These are phyloP conservation scores for Claviceps sp. DNA, from an alignment of 2,329 filamentous ascomycete genomes.

Conservation along the genomic window DNA sequence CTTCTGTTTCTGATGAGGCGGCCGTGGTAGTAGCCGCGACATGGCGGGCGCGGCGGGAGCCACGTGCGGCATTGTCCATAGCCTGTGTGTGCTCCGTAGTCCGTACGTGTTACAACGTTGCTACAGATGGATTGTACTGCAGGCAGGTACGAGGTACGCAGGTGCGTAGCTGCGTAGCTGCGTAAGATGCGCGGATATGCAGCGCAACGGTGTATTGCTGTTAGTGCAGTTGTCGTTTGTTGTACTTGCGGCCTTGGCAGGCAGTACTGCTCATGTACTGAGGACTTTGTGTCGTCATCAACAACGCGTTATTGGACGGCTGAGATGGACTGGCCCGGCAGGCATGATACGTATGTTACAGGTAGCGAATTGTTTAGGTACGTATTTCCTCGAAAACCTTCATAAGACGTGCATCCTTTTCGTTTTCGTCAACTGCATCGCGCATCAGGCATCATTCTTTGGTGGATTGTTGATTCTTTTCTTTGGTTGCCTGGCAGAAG, in stretches of 20 bases:
- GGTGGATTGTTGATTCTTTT: background rate
- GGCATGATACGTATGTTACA: background rate
- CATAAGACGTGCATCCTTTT: no score
- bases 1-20: background rate
- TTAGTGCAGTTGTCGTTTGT: background rate
- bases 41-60: slow-evolving; percentile 18
- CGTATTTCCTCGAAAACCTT: no score
- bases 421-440: no score
- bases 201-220: background rate
- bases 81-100: background rate
- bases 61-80: slow-evolving; percentile 18
- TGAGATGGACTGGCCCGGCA: background rate
- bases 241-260: background rate
- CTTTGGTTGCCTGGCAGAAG: background rate
- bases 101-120: background rate
- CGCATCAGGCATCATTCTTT: background rate
- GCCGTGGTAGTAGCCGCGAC: slow-evolving; percentile 11
- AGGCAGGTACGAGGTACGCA: background rate
- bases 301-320: background rate
- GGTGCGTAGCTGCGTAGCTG: background rate
- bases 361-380: background rate
- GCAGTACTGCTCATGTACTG: background rate
- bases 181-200: background rate
- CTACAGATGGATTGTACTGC: background rate
- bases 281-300: background rate